These are phyloP conservation scores for Berberis vulgaris DNA, from an alignment of 164 flowering plant genomes.

Conservation along the genomic window DNA sequence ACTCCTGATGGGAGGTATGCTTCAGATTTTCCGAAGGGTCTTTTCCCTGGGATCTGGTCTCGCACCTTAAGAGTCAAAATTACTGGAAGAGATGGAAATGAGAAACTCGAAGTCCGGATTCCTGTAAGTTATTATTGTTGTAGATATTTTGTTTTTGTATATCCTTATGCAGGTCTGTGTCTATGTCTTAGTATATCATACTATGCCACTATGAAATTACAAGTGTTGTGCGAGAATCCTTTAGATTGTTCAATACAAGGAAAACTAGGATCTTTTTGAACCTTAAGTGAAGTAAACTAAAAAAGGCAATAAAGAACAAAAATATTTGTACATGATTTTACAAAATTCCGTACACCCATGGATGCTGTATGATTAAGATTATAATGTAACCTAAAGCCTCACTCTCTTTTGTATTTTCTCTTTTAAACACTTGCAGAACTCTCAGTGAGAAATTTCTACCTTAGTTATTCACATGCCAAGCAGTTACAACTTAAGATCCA, in stretches of 20 bases:
- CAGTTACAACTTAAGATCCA: no score
- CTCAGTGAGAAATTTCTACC: no score
- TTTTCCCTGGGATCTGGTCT: slow-evolving; percentile 72
- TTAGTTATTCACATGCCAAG: no score
- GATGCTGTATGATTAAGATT: no score
- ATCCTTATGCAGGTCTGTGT: no score
- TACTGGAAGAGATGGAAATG: slow-evolving; percentile 84
- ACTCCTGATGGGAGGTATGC: slow-evolving; percentile 54
- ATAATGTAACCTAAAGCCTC: no score
- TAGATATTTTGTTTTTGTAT: not conserved
- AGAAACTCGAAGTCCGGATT: slow-evolving; percentile 82
- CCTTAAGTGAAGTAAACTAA: not conserved
- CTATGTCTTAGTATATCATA: not conserved
- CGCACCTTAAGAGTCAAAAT: slow-evolving; percentile 78
- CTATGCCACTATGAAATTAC: not conserved
- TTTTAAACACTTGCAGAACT: no score
- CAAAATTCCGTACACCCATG: not conserved
- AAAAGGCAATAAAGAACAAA: not conserved
- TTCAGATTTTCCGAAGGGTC: slow-evolving; percentile 40
- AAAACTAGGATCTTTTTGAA: not conserved
- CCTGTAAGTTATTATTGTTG: slow-evolving; percentile 53
- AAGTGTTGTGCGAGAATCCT: not conserved
- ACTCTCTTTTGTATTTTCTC: no score
- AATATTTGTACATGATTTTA: no score
- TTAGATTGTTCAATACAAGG: not conserved